Evolutionary conservation across 495 filamentous ascomycete species (phyloP), one percentile per base, ranked within the genome.

Genomic region (Xylaria intraflava): DNA sequence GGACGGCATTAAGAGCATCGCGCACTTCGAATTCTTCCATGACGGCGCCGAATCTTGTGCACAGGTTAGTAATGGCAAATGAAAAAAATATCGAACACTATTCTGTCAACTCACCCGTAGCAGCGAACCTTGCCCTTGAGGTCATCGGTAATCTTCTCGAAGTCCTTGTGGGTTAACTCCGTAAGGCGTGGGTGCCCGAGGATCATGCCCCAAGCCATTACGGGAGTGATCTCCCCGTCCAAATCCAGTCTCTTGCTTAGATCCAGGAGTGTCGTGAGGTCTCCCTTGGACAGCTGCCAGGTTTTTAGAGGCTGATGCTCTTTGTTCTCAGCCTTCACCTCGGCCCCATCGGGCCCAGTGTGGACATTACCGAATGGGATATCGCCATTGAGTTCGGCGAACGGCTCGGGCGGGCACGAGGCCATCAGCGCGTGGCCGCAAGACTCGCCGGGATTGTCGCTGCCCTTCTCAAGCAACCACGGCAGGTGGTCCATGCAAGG

Each of bases 401-500:
- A 74, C 10, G 77, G 77, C 55, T 78, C 72, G 8, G 90, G 87
- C 40, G 90, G 90, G 65, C 89, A 95, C 19, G 85, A 86, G 9
- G 88, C 83, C 91, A 96, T 95, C 60, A 96, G 71, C 0, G 87
- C 89, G 68, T 96, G 91, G 38, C 91, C 91, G 53, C 79, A 82
- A 10, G 76, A 70, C 44, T 80, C 76, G 53, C 66, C 71, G 51
- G 72, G 73, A n/a, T 72, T 58, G 50, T 80, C 79, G 65, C 71
- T 69, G 44, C 79, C 74, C 24, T 78, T 71, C 51, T 84, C 79
- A 53, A 85, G 69, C 55, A 88, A 76, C 71, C 82, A 88, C 59
- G 89, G 87, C 65, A 92, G 87, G 70, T 97, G 93, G 63, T 93
- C 87, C 77, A 94, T 92, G 78, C 93, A 98, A 9, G 90, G 90